Evolutionary conservation across 768 basidiomycete genomes (phyloP).

Genomic region (Guyanaporus albipodus): DNA sequence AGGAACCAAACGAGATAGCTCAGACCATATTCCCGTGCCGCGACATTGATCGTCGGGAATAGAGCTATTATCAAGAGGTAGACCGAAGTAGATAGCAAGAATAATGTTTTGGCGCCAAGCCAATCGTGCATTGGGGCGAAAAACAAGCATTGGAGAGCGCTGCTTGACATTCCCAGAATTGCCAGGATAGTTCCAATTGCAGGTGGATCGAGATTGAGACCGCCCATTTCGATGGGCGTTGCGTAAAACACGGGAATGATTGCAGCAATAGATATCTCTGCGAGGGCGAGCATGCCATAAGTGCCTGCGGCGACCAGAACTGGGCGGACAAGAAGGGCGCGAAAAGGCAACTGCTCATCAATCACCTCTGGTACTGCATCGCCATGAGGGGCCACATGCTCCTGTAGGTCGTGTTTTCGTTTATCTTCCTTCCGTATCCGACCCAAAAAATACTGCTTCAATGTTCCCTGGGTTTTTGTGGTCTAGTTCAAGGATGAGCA

Average conservation of each 20-base stretch:
- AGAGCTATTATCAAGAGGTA: slow-evolving; percentile 43
- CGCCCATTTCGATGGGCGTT: slow-evolving; percentile 29
- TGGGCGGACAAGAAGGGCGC: slow-evolving; percentile 43
- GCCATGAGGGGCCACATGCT: not conserved
- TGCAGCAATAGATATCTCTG: slow-evolving; percentile 61
- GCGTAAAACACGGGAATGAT: slow-evolving; percentile 33
- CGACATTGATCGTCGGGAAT: slow-evolving; percentile 41
- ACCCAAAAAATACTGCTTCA: slow-evolving; percentile 17
- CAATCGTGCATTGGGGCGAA: slow-evolving; percentile 54
- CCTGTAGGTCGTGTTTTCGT: not conserved
- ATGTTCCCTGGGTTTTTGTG: slow-evolving; percentile 10
- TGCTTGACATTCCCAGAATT: slow-evolving; percentile 23
- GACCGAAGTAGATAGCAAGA: slow-evolving; percentile 45
- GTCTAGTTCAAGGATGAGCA: no score
- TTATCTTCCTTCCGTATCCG: not conserved
- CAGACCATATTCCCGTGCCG: slow-evolving; percentile 38
- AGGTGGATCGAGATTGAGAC: slow-evolving; percentile 25
- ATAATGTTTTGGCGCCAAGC: slow-evolving; percentile 57
- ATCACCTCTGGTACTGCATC: not conserved
- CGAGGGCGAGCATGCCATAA: slow-evolving; percentile 56
- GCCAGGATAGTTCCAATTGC: slow-evolving; percentile 30
- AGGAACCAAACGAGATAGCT: slow-evolving; percentile 43
- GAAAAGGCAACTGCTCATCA: slow-evolving; percentile 41
- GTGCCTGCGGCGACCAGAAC: slow-evolving; percentile 58
- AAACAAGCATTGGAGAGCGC: slow-evolving; percentile 56